Evolutionary conservation across 2,329 filamentous ascomycete genomes (phyloP).

Genomic region (Furcasterigmium furcatum): DNA sequence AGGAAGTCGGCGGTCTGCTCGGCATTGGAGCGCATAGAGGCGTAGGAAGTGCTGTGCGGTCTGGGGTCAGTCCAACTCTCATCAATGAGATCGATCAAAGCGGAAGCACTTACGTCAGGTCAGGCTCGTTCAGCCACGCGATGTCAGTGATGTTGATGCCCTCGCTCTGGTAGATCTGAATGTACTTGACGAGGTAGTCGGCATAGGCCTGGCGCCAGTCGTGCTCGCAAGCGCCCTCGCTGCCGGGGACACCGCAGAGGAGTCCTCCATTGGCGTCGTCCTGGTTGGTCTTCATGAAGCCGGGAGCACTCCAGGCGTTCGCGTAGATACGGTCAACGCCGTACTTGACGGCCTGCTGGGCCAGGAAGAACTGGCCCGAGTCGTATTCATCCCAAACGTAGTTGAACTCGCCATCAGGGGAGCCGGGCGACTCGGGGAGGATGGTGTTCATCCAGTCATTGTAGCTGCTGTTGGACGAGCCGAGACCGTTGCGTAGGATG

Average conservation of each 20-base stretch:
- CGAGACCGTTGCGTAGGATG: conserved; percentile 38
- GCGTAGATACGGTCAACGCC: conserved; percentile 42
- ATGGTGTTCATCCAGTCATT: conserved; percentile 30
- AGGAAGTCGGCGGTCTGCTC: conserved; percentile 8
- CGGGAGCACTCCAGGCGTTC: conserved; percentile 47
- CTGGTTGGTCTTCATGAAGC: conserved; percentile 48
- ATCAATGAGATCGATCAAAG: too few species aligned
- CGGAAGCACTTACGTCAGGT: conserved; percentile 3
- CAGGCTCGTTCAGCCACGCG: conserved; percentile 6
- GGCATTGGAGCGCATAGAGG: conserved; percentile 34
- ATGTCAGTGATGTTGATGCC: conserved; percentile 9
- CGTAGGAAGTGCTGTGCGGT: conserved; percentile 33
- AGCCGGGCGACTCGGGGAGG: conserved; percentile 25
- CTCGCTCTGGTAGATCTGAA: conserved; percentile 29
- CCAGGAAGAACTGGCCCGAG: conserved; percentile 37
- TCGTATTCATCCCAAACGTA: conserved; percentile 30
- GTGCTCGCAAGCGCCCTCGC: conserved; percentile 30
- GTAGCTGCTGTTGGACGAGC: conserved; percentile 28
- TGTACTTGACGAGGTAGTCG: conserved; percentile 42
- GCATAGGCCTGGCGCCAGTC: conserved; percentile 47
- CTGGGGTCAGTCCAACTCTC: too few species aligned
- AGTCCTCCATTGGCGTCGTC: conserved; percentile 31
- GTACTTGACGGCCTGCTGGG: conserved; percentile 26
- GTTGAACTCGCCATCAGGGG: conserved; percentile 16
- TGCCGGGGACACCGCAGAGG: conserved; percentile 38